Evolutionary conservation across 805 yeast genomes (phyloP).

Genomic region (Kazachstania martiniae): DNA sequence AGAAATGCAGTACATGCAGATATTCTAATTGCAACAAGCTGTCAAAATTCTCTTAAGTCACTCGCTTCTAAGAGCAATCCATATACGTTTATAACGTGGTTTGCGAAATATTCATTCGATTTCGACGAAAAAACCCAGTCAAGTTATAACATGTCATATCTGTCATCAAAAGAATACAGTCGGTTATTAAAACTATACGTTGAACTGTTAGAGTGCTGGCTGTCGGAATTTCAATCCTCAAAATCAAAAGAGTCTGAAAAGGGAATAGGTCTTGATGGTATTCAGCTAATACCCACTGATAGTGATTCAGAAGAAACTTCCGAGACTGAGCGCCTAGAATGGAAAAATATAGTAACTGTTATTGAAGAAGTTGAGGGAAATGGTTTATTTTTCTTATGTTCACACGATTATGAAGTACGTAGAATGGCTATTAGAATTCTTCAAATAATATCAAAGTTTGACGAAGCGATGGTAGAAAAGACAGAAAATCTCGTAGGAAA

Average conservation of each 20-base stretch:
- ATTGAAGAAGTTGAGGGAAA: conserved; percentile 95
- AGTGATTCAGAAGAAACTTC: conserved; percentile 15
- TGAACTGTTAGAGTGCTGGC: conserved; percentile 75
- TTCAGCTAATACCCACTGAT: conserved; percentile 15
- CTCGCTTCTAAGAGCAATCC: conserved; percentile 64
- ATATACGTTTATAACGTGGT: conserved; percentile 55
- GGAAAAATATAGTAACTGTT: conserved; percentile 70
- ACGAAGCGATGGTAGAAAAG: conserved; percentile 60
- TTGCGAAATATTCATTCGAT: conserved; percentile 71
- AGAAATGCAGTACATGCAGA: conserved; percentile 66
- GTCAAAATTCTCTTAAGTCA: conserved; percentile 50
- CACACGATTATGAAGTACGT: conserved; percentile 71
- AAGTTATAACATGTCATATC: conserved; percentile 43
- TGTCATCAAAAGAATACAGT: conserved; percentile 52
- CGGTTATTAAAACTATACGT: conserved; percentile 58
- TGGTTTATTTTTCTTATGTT: conserved; percentile 82
- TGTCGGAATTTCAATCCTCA: conserved; percentile 44
- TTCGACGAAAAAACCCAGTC: conserved; percentile 59
- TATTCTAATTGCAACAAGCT: conserved; percentile 48
- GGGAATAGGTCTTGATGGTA: conserved; percentile 25
- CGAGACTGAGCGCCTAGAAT: conserved; percentile 54
- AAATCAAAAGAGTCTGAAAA: conserved; percentile 23
- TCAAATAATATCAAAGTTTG: conserved; percentile 75
- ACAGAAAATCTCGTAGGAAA: conserved; percentile 16
- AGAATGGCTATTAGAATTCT: conserved; percentile 66